Conservation (phyloP, 306 rosid genomes). For the Mimosa bimucronata region DNA sequence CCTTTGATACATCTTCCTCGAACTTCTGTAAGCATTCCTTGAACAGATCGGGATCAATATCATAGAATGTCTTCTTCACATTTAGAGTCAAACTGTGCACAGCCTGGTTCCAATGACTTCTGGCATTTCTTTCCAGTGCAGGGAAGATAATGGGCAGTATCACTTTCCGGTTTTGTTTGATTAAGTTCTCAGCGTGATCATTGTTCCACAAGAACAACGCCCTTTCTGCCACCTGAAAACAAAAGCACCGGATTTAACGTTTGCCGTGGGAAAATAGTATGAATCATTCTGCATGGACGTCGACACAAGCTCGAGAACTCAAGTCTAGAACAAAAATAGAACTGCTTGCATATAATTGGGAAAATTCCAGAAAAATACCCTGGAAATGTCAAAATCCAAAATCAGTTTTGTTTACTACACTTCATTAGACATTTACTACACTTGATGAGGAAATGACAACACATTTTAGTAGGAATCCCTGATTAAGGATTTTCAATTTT, state of each 20-base stretch:
- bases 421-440: too few species aligned
- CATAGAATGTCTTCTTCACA: conserved; percentile 57
- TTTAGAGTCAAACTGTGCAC: conserved; percentile 72
- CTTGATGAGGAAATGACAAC: too few species aligned
- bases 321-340: neutral
- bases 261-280: conserved; percentile 3
- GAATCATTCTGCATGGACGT: neutral
- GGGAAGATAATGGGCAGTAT: conserved; percentile 70
- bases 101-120: conserved; percentile 72
- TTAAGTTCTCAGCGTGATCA: conserved; percentile 63
- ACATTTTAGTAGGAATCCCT: too few species aligned
- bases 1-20: conserved; percentile 52
- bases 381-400: too few species aligned
- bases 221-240: conserved; percentile 65
- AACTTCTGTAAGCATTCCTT: conserved; percentile 56
- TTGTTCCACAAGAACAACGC: conserved; percentile 71
- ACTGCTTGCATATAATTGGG: neutral
- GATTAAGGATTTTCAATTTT: too few species aligned
- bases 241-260: conserved; percentile 23
- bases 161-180: conserved; percentile 57
- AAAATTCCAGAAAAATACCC: too few species aligned
- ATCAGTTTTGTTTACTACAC: too few species aligned
- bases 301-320: neutral
- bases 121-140: conserved; percentile 66
- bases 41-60: conserved; percentile 62